Evolutionary conservation across 345 rosid genomes (phyloP), one percentile per base, ranked within the genome.

Genomic region (Salix purpurea): DNA sequence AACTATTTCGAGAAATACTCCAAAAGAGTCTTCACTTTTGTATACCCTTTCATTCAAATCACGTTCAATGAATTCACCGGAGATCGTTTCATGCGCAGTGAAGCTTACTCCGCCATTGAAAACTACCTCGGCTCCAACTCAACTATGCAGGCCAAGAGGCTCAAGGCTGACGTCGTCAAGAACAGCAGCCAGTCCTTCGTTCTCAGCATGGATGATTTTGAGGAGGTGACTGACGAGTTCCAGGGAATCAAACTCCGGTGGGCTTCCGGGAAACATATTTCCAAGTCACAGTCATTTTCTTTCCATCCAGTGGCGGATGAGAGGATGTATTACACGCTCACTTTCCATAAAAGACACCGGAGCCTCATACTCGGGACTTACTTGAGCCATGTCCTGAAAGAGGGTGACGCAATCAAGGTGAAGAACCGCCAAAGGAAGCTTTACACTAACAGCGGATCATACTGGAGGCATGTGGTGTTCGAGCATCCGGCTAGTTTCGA

Each of bases 401-500:
- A 68, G 46, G 71, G 71, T 15, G 42, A 68, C 14, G 71, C 52
- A 40, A 68, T 68, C 4, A 68, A 68, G 46, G 32, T 40, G 52
- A 68, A 52, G 30, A 68, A 68, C 1, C 54, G 71, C 18, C 71
- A 68, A 32, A 2, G 71, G 52, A 68, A 68, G 71, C 71, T 68
- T 12, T 68, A 68, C 52, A 68, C 71, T 6, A 68, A 68, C 71
- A 68, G 44, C 42, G 71, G 52, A 21, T 39, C 71, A 42, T 39
- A 1, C 71, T 42, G 71, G 71, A 68, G 71, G 26, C 71, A 68
- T 42, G 71, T 68, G 3, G 71, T 68, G 71, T 68, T 68, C 6
- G 54, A 69, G 71, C 71, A 69, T n/a, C 71, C 71, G 15, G 71
- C 71, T 7, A 68, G 50, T 37, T 68, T 68, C 6, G 44, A 68